Conservation (phyloP, 1,284 basidiomycete species). For the Schizophyllum commune region DNA sequence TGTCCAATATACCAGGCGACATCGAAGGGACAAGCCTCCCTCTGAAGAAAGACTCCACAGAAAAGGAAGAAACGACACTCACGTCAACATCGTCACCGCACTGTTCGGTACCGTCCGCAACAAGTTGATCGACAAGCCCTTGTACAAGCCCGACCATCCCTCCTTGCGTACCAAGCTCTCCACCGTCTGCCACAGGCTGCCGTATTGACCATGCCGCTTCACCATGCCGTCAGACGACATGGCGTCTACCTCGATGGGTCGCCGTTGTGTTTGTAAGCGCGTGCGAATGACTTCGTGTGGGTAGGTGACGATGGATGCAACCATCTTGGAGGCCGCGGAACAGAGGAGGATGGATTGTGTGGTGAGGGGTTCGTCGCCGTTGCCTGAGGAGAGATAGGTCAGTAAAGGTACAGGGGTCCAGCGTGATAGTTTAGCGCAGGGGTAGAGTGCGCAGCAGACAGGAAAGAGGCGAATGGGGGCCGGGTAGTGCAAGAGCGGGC, state of each 20-base stretch:
- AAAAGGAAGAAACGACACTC: slow-evolving; percentile 29
- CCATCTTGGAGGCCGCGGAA: slow-evolving; percentile 88
- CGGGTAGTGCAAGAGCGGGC: slow-evolving; percentile 1
- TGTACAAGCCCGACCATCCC: slow-evolving; percentile 84
- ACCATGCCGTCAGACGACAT: slow-evolving; percentile 53
- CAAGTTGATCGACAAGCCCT: slow-evolving; percentile 85
- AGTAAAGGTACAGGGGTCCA: neutral
- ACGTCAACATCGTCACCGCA: slow-evolving; percentile 93
- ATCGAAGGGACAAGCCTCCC: too few species aligned
- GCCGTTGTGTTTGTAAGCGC: slow-evolving; percentile 78
- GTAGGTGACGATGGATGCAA: slow-evolving; percentile 88
- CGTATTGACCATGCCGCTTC: slow-evolving; percentile 34
- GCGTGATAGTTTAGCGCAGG: neutral
- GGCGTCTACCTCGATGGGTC: slow-evolving; percentile 39
- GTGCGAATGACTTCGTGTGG: slow-evolving; percentile 95
- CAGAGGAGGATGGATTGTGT: slow-evolving; percentile 74
- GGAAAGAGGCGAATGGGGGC: neutral
- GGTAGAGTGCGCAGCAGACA: neutral
- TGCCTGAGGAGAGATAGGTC: slow-evolving; percentile 30
- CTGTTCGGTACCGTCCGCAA: slow-evolving; percentile 90
- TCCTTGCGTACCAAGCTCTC: slow-evolving; percentile 70
- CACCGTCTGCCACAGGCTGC: slow-evolving; percentile 68
- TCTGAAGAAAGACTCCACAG: slow-evolving; percentile 1
- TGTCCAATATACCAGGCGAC: too few species aligned
- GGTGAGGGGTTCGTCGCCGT: slow-evolving; percentile 49